Conservation (phyloP, 1,139 yeast genomes). For the Magnusiomyces tetraspermus region DNA sequence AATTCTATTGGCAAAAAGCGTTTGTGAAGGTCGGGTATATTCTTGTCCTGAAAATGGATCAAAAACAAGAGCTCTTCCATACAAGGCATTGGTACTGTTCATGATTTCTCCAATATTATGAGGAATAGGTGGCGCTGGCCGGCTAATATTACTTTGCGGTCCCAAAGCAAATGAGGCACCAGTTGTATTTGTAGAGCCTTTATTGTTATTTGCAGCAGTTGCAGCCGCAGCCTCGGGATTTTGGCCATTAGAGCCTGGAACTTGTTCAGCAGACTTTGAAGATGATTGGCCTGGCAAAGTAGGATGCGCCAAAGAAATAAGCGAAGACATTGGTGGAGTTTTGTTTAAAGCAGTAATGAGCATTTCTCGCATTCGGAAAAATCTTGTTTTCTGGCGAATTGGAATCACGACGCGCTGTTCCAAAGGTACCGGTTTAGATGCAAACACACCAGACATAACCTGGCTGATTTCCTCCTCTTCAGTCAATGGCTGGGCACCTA, state of each 20-base stretch:
- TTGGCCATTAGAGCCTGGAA: constrained; percentile 12
- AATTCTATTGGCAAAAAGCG: constrained; percentile 19
- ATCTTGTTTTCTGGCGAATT: constrained; percentile 56
- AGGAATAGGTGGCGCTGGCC: constrained; percentile 9
- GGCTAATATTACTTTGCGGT: neutral
- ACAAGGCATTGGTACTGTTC: constrained; percentile 29
- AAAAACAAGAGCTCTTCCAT: constrained; percentile 31
- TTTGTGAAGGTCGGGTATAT: constrained; percentile 29
- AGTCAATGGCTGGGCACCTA: constrained; percentile 26
- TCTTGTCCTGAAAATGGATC: constrained; percentile 26
- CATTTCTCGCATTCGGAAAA: constrained; percentile 61
- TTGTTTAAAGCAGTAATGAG: constrained; percentile 30
- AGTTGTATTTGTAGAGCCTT: neutral
- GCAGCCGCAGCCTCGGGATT: constrained; percentile 21
- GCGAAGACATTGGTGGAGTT: constrained; percentile 16
- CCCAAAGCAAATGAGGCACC: neutral
- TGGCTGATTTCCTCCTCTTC: constrained; percentile 94
- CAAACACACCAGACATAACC: constrained; percentile 83
- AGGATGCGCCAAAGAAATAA: constrained; percentile 1
- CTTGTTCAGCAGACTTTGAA: neutral
- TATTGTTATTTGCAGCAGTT: no score
- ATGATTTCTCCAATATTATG: constrained; percentile 24
- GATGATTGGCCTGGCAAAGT: neutral
- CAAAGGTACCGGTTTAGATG: constrained; percentile 66
- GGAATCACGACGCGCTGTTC: constrained; percentile 70